phyloP scores from a whole-genome alignment of 73 alveolate genomes.

The Strombidium stylifer region DNA sequence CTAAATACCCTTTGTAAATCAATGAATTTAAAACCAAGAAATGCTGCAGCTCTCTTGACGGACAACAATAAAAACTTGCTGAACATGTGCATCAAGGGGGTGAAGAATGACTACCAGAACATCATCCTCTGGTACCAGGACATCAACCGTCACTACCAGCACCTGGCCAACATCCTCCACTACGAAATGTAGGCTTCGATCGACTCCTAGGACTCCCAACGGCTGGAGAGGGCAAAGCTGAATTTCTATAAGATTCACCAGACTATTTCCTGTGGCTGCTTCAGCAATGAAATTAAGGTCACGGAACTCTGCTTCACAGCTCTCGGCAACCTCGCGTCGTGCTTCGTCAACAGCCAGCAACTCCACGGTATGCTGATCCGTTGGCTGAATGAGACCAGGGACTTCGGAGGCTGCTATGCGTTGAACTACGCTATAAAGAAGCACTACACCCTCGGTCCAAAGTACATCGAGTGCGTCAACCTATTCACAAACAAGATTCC shows the following conservation, averaged over 20 bases:
- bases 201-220: too few species aligned
- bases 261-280: conserved; percentile 49
- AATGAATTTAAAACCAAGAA: conserved; percentile 58
- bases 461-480: conserved; percentile 40
- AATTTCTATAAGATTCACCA: conserved; percentile 24
- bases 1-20: conserved; percentile 59
- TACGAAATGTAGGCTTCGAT: conserved; percentile 31
- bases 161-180: conserved; percentile 32
- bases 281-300: conserved; percentile 40
- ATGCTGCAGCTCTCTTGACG: conserved; percentile 85
- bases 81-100: conserved; percentile 85
- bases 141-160: conserved; percentile 55
- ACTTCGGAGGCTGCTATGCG: conserved; percentile 52
- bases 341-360: conserved; percentile 18
- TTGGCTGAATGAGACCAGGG: conserved; percentile 41
- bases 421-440: conserved; percentile 40
- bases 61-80: conserved; percentile 78
- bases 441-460: conserved; percentile 29
- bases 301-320: conserved; percentile 44
- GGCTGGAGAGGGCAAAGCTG: too few species aligned
- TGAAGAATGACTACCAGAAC: conserved; percentile 84
- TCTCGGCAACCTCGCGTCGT: conserved; percentile 37
- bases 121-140: conserved; percentile 71
- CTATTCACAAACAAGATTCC: too few species aligned
- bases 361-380: background rate